Conservation (phyloP, 495 filamentous ascomycete genomes). For the Corynascus novoguineensis region DNA sequence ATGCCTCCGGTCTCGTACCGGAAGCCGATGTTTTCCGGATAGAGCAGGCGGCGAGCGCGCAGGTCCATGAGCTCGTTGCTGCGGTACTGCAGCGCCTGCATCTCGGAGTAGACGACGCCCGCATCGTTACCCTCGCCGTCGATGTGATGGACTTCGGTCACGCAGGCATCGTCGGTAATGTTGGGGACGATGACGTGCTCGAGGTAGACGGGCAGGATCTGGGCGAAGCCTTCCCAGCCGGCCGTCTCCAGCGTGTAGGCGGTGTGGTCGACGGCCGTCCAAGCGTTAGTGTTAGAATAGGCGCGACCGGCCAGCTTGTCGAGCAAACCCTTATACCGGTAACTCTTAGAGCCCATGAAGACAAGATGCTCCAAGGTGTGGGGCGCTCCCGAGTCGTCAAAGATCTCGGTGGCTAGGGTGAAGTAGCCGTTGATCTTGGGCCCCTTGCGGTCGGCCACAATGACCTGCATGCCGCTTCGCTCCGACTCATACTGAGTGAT, state of each 20-base stretch:
- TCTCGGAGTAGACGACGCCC: constrained; percentile 97
- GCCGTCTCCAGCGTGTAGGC: constrained; percentile 92
- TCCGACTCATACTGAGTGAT: constrained; percentile 79
- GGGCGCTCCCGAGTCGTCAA: constrained; percentile 91
- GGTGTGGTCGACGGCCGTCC: constrained; percentile 94
- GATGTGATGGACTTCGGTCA: constrained; percentile 95
- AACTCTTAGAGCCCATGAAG: constrained; percentile 97
- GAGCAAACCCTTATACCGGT: constrained; percentile 87
- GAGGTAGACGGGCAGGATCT: constrained; percentile 90
- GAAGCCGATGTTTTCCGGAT: constrained; percentile 86
- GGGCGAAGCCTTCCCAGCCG: constrained; percentile 93
- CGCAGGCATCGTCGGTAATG: constrained; percentile 84
- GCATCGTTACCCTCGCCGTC: constrained; percentile 92
- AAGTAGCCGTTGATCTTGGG: constrained; percentile 95
- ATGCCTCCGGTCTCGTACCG: constrained; percentile 96
- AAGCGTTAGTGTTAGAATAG: constrained; percentile 93
- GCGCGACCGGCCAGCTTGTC: constrained; percentile 89
- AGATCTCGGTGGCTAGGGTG: constrained; percentile 91
- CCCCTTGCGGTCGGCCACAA: constrained; percentile 85
- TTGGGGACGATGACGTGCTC: constrained; percentile 91
- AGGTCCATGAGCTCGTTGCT: constrained; percentile 79
- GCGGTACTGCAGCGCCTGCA: constrained; percentile 91
- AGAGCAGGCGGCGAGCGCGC: constrained; percentile 66
- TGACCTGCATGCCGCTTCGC: constrained; percentile 86
- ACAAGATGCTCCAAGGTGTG: constrained; percentile 94